Evolutionary conservation across 2,329 filamentous ascomycete genomes (phyloP).

Genomic region (Curvularia sp.): DNA sequence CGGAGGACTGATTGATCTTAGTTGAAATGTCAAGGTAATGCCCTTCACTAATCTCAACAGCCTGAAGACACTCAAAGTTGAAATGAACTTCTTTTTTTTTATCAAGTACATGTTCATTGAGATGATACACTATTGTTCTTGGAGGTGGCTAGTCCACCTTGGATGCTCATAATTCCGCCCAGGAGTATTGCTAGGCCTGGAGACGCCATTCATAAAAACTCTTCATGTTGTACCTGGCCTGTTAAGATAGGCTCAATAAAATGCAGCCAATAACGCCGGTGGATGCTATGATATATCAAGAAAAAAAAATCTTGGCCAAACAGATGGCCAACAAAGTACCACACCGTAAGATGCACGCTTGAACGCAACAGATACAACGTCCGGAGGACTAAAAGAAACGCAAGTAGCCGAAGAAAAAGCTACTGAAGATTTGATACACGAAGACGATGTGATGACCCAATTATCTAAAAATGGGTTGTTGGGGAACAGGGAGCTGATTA

Average conservation of each 20-base stretch:
- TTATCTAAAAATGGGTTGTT: conserved; percentile 49
- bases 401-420: neutral
- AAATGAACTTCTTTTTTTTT: neutral
- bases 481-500: conserved; percentile 49
- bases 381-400: conserved; percentile 12
- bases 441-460: conserved; percentile 18
- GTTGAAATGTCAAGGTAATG: no score
- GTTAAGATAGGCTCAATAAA: neutral
- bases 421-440: conserved; percentile 17
- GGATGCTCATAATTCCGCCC: neutral
- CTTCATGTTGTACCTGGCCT: neutral
- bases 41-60: neutral
- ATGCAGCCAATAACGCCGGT: conserved; percentile 30
- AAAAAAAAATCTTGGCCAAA: conserved; percentile 17
- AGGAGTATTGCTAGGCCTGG: neutral
- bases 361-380: conserved; percentile 42
- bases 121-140: neutral
- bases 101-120: neutral
- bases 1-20: neutral
- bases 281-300: conserved; percentile 29
- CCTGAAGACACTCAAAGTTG: no score
- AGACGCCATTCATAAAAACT: conserved; percentile 6
- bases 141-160: neutral
- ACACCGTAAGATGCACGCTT: conserved; percentile 49
- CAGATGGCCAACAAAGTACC: conserved; percentile 28